Base-by-base conservation (phyloP, 345 rosid genomes). In the Hevea brasiliensis region DNA sequence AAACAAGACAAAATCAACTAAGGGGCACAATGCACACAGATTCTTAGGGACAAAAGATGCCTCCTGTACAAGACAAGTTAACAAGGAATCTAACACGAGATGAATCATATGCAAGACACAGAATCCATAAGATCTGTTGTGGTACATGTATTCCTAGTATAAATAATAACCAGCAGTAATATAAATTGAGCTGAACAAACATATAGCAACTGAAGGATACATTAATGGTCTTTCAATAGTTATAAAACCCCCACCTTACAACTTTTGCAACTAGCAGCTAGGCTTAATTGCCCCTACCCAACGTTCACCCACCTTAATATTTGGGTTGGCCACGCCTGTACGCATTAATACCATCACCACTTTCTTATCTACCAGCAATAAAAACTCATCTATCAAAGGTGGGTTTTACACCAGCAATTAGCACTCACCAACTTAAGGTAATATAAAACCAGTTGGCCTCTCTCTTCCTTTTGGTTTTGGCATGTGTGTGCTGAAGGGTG, bases 251-350 rank as follows among this genome's bases (percentile, higher is more conserved):
- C 45, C 12, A 75, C 65, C 54, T 67, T 54, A 48, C 44, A 60
- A 68, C 45, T 48, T 73, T 55, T 26, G 75, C 37, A 71, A 64
- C 69, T 37, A 69, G 71, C 50, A 67, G 80, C 74, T 64, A 9
- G 75, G 84, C 75, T 83, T 85, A 79, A 86, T 84, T 79, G 86
- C 83, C 62, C 50, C 79, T 24, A 63, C 84, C 81, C 83, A 84
- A 79, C 85, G 8, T 5, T 79, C 85, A 79, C 80, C 89, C 79
- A 77, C 81, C 82, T 67, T 66, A 65, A 50, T 23, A 29, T 67
- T 50, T 37, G 70, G 51, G 83, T 76, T 77, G 87, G 80, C 83
- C 74, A 35, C 84, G 80, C 74, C 86, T 65, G 71, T 65, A 83
- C 57, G 73, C 87, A 86, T 83, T 86, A 72, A 84, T 78, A 75